phyloP scores from a whole-genome alignment of 768 basidiomycete genomes.

The Termitomyces heimii region DNA sequence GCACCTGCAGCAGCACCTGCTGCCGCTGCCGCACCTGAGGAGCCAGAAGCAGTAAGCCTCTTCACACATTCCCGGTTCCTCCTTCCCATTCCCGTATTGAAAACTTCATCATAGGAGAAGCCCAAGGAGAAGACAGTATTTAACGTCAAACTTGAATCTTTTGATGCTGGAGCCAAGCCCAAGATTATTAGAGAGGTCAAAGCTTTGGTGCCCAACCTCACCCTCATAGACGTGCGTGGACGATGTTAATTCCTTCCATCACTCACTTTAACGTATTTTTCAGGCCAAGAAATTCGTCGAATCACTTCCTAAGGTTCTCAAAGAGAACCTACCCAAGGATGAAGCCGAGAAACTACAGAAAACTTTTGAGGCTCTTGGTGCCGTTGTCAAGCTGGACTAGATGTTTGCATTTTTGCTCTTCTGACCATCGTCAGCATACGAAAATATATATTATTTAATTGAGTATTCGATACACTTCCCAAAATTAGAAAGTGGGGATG shows the following conservation, averaged over 20 bases:
- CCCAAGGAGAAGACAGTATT: constrained; percentile 99
- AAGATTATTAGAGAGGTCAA: constrained; percentile 99
- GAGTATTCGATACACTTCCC: constrained; percentile 16
- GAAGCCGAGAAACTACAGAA: constrained; percentile 96
- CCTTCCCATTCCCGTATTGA: neutral
- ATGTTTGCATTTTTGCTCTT: constrained; percentile 12
- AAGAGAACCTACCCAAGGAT: constrained; percentile 94
- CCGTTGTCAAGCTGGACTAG: constrained; percentile 81
- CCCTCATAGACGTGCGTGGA: constrained; percentile 85
- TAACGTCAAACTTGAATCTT: constrained; percentile 91
- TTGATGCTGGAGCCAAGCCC: constrained; percentile 87
- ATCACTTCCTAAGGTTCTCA: constrained; percentile 85
- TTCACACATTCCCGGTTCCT: neutral
- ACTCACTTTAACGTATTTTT: constrained; percentile 4
- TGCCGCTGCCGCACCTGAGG: constrained; percentile 54
- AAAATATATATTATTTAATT: constrained; percentile 17
- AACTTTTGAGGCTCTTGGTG: constrained; percentile 86
- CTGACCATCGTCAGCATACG: constrained; percentile 4
- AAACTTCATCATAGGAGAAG: constrained; percentile 58
- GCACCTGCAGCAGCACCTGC: constrained; percentile 48
- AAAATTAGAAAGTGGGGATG: neutral
- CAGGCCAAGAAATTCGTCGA: constrained; percentile 99
- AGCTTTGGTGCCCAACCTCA: constrained; percentile 90
- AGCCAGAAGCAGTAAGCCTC: constrained; percentile 55
- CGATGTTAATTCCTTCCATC: neutral